These are phyloP conservation scores for Penicillium sumatraense DNA, from an alignment of 2,329 filamentous ascomycete genomes.

Conservation along the genomic window DNA sequence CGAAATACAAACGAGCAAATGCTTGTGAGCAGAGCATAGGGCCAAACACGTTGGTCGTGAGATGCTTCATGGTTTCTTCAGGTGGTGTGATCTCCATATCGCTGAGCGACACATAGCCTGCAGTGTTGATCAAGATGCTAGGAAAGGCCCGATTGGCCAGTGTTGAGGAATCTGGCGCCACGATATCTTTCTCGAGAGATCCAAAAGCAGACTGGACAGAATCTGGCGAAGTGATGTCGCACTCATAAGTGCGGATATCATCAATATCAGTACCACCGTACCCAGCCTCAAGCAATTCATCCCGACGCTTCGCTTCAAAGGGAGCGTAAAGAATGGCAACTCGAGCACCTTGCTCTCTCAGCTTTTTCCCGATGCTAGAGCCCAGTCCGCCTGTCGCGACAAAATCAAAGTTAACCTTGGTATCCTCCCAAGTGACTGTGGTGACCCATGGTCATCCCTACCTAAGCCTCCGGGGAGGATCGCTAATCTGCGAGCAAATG, in stretches of 20 bases:
- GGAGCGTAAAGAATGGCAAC: conserved; percentile 54
- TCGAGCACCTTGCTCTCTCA: conserved; percentile 47
- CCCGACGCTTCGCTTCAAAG: conserved; percentile 47
- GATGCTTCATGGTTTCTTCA: conserved; percentile 50
- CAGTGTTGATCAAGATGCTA: conserved; percentile 48
- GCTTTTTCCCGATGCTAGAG: conserved; percentile 47
- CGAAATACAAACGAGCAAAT: conserved; percentile 49
- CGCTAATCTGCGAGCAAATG: conserved; percentile 45
- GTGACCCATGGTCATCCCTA: conserved; percentile 24
- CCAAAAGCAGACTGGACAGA: conserved; percentile 52
- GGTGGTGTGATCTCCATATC: conserved; percentile 49
- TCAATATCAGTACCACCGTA: conserved; percentile 36
- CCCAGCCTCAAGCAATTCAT: conserved; percentile 40
- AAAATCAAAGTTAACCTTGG: conserved; percentile 17
- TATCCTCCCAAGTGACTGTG: conserved; percentile 17
- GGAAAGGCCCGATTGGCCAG: conserved; percentile 36
- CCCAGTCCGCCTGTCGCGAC: conserved; percentile 45
- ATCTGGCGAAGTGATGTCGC: conserved; percentile 54
- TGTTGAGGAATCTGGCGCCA: conserved; percentile 12
- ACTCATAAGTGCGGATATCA: conserved; percentile 43
- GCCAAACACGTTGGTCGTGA: conserved; percentile 50
- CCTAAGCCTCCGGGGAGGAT: conserved; percentile 51
- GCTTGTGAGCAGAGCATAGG: conserved; percentile 53
- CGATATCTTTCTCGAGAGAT: conserved; percentile 35
- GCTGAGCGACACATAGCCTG: conserved; percentile 52